Conservation (phyloP, 2,329 filamentous ascomycete genomes). For the Fusarium citri region DNA sequence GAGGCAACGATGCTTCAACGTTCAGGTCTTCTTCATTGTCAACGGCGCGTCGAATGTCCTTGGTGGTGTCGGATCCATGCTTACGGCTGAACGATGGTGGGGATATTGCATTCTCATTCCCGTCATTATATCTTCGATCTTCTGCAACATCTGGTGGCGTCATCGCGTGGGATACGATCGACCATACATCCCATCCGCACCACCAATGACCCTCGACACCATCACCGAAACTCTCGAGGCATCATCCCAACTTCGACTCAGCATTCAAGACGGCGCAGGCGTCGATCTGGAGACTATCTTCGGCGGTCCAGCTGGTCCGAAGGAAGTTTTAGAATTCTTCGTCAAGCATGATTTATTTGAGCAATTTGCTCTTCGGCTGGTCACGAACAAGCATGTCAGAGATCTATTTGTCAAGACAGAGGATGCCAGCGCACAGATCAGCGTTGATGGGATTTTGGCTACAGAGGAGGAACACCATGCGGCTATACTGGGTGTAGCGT, state of each 20-base stretch:
- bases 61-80: constrained; percentile 61
- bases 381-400: background rate
- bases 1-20: constrained; percentile 51
- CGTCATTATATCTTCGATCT: constrained; percentile 59
- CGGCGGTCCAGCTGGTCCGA: background rate
- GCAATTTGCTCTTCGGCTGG: constrained; percentile 17
- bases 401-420: background rate
- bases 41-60: constrained; percentile 60
- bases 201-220: background rate
- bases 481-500: constrained; percentile 5
- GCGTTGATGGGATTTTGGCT: background rate
- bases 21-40: constrained; percentile 56
- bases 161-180: constrained; percentile 57
- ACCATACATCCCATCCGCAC: constrained; percentile 13
- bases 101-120: constrained; percentile 64
- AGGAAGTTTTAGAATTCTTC: constrained; percentile 13
- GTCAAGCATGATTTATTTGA: constrained; percentile 38
- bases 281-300: constrained; percentile 12
- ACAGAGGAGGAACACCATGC: constrained; percentile 13
- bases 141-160: constrained; percentile 63
- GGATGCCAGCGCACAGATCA: background rate
- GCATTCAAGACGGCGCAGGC: constrained; percentile 7
- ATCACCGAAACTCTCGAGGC: constrained; percentile 25
- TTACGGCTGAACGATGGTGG: constrained; percentile 64
- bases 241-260: constrained; percentile 16